A percentile compares a stretch with the other conserved stretches of the same genome.
Conservation (phyloP, 2,329 filamentous ascomycete genomes). For the Pestalotiopsis sp. region DNA sequence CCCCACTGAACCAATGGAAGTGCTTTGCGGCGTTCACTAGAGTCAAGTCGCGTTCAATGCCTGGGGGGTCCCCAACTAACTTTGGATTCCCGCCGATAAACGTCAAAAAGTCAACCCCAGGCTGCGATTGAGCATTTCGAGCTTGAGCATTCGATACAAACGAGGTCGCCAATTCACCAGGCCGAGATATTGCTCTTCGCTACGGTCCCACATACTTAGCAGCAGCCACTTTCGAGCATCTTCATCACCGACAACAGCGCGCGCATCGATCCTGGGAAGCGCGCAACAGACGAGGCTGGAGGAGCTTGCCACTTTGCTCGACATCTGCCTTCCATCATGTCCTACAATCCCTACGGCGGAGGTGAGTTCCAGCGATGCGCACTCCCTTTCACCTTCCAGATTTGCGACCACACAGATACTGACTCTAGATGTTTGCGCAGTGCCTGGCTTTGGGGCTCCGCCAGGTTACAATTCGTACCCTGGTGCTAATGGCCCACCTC, state of each 20-base stretch:
- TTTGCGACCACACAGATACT: background rate
- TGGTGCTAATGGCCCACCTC: slow-evolving; percentile 55
- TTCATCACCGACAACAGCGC: background rate
- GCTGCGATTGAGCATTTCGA: background rate
- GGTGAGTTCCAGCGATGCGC: slow-evolving; percentile 36
- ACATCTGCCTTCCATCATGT: slow-evolving; percentile 40
- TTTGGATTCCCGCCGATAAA: slow-evolving; percentile 5
- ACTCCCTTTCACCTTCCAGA: background rate
- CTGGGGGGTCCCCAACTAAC: background rate
- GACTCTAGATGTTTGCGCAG: slow-evolving; percentile 28
- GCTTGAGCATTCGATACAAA: background rate
- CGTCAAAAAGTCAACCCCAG: background rate
- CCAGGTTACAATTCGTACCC: slow-evolving; percentile 75
- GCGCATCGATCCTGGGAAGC: background rate
- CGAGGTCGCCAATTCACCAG: background rate
- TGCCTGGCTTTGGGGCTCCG: slow-evolving; percentile 71
- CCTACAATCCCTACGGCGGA: slow-evolving; percentile 63
- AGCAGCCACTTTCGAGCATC: background rate
- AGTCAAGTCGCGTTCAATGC: background rate
- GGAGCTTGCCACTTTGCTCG: background rate
- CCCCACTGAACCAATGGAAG: background rate
- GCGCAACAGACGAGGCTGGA: background rate
- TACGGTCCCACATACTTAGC: background rate
- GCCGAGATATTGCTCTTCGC: background rate
- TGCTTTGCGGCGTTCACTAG: background rate